A percentile compares a stretch with the other conserved stretches of the same genome.
phyloP scores from a whole-genome alignment of 108 stramenopile species.

The Skeletonema costatum region DNA sequence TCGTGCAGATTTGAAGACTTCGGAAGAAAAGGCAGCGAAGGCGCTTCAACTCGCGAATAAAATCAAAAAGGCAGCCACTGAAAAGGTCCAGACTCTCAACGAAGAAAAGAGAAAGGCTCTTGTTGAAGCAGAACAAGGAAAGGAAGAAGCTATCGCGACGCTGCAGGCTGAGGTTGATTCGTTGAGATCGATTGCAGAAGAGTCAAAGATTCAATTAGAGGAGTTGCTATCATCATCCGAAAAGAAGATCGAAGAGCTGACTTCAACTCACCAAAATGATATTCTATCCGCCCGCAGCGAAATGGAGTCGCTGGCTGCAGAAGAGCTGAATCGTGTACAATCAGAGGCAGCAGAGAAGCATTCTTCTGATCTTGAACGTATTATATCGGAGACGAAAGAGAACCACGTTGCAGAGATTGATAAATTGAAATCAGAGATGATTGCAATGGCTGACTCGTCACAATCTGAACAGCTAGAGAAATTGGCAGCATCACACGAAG shows the following conservation, averaged over 20 bases:
- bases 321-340: neutral
- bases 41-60: conserved; percentile 51
- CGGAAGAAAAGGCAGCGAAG: conserved; percentile 41
- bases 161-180: conserved; percentile 31
- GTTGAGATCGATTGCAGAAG: conserved; percentile 5
- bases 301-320: neutral
- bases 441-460: conserved; percentile 1
- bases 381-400: conserved; percentile 4
- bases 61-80: conserved; percentile 48
- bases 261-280: neutral
- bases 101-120: conserved; percentile 33
- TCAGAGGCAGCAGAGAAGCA: conserved; percentile 5
- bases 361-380: neutral
- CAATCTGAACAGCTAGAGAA: conserved; percentile 4
- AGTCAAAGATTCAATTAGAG: conserved; percentile 19
- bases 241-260: conserved; percentile 7
- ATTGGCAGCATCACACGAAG: conserved; percentile 2
- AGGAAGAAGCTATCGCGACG: conserved; percentile 4
- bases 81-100: conserved; percentile 34
- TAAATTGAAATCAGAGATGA: conserved; percentile 19
- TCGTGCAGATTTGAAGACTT: conserved; percentile 18
- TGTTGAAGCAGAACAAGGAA: conserved; percentile 15
- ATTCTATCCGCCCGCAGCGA: neutral
- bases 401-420: conserved; percentile 38
- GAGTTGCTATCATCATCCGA: conserved; percentile 21